A percentile compares a stretch with the other conserved stretches of the same genome.
phyloP scores from a whole-genome alignment of 352 stramenopile genomes.

The Globisporangium orthogonon region DNA sequence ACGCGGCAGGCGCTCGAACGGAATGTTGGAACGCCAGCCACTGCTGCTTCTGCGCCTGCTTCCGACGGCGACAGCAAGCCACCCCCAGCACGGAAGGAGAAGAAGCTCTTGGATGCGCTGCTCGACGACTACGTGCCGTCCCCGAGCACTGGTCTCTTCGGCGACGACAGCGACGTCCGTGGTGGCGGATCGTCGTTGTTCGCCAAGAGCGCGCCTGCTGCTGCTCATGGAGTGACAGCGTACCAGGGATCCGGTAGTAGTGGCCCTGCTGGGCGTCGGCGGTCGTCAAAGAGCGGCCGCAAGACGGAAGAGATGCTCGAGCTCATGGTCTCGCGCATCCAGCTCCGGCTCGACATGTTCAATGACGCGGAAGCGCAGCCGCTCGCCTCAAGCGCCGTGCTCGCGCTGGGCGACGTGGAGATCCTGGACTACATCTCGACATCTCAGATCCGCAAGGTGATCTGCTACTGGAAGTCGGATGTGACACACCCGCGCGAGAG shows the following conservation, averaged over 20 bases:
- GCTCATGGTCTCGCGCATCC: conserved; percentile 69
- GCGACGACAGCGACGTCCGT: conserved; percentile 17
- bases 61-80: conserved; percentile 3
- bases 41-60: not conserved
- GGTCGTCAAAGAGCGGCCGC: conserved; percentile 62
- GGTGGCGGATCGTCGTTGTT: conserved; percentile 28
- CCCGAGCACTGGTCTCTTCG: conserved; percentile 46
- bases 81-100: conserved; percentile 38
- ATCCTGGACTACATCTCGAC: conserved; percentile 88
- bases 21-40: not conserved
- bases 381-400: conserved; percentile 64
- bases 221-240: conserved; percentile 11
- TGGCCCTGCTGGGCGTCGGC: conserved; percentile 2
- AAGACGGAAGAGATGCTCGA: conserved; percentile 90
- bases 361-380: conserved; percentile 69
- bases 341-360: conserved; percentile 81
- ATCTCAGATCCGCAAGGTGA: conserved; percentile 86
- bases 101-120: conserved; percentile 73
- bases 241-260: conserved; percentile 6
- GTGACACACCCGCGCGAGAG: conserved; percentile 74
- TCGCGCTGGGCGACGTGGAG: conserved; percentile 76
- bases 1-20: conserved; percentile 15
- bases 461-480: conserved; percentile 89
- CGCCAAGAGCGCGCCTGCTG: conserved; percentile 27
- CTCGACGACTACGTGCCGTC: conserved; percentile 83